Evolutionary conservation across 2,329 filamentous ascomycete genomes (phyloP).

Genomic region (Hypoxylon sp.): DNA sequence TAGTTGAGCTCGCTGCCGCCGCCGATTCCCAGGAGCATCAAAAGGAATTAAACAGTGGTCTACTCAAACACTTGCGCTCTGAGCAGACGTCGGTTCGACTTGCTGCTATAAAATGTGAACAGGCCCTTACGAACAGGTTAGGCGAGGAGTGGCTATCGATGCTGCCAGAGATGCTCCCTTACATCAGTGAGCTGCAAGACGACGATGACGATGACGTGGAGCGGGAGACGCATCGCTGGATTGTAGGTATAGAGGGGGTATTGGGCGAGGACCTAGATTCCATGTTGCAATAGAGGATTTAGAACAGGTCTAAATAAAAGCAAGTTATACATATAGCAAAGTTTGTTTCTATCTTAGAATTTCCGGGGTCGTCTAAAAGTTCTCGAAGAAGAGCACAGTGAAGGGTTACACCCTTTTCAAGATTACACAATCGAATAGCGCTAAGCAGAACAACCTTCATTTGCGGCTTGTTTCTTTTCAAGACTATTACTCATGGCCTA

Average conservation of each 20-base stretch:
- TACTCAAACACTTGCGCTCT: conserved; percentile 84
- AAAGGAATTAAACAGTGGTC: conserved; percentile 84
- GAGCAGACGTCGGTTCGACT: conserved; percentile 80
- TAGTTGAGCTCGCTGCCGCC: conserved; percentile 84
- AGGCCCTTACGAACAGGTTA: conserved; percentile 81
- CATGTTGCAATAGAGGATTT: conserved; percentile 80
- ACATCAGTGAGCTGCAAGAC: conserved; percentile 95
- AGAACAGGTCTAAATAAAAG: conserved; percentile 9
- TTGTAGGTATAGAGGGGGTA: conserved; percentile 88
- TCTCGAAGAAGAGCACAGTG: too few relatives aligned
- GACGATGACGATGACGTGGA: conserved; percentile 97
- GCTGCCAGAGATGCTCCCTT: conserved; percentile 95
- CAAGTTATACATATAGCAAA: conserved; percentile 4
- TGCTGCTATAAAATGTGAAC: conserved; percentile 85
- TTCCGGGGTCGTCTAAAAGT: background rate
- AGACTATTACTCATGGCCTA: background rate
- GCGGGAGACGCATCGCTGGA: conserved; percentile 89
- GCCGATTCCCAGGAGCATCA: conserved; percentile 90
- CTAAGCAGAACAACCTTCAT: background rate
- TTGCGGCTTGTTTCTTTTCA: background rate
- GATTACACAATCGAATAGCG: background rate
- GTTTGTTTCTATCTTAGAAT: background rate
- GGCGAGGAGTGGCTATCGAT: conserved; percentile 95
- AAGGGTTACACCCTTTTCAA: background rate
- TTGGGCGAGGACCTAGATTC: conserved; percentile 91